These are phyloP conservation scores for Myxozyma melibiosi DNA, from an alignment of 805 yeast genomes.

Conservation along the genomic window DNA sequence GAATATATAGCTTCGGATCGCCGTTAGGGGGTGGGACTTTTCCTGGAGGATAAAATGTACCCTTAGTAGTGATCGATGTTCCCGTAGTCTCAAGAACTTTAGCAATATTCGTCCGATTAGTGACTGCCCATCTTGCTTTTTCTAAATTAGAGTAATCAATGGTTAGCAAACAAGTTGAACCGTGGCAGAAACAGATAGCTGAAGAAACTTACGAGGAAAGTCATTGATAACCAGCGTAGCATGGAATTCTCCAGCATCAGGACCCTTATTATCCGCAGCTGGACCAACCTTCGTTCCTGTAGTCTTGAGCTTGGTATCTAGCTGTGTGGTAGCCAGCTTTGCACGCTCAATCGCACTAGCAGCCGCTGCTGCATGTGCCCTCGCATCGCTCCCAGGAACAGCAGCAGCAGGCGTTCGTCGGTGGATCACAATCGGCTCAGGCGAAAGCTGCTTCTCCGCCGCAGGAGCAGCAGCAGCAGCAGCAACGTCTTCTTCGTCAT, in stretches of 20 bases:
- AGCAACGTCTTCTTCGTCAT: conserved; percentile 36
- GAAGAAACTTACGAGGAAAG: conserved; percentile 56
- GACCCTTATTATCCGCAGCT: conserved; percentile 57
- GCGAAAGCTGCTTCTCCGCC: conserved; percentile 19
- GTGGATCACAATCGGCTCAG: conserved; percentile 18
- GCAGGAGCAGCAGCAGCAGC: conserved; percentile 32
- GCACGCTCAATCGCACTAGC: conserved; percentile 33
- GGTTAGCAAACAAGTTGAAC: neutral
- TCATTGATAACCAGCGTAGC: conserved; percentile 81
- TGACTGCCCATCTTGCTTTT: conserved; percentile 73
- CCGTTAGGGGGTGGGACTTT: conserved; percentile 53
- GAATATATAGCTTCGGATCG: conserved; percentile 73
- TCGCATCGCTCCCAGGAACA: neutral
- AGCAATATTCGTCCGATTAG: conserved; percentile 63
- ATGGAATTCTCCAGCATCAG: conserved; percentile 58
- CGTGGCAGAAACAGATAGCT: neutral
- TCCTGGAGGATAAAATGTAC: conserved; percentile 70
- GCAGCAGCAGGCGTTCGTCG: conserved; percentile 8
- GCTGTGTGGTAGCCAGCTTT: conserved; percentile 28
- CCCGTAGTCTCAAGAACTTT: conserved; percentile 70
- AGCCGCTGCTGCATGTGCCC: conserved; percentile 15
- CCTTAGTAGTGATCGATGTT: conserved; percentile 79
- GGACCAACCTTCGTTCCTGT: conserved; percentile 49
- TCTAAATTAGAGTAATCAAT: conserved; percentile 36
- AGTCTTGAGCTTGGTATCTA: conserved; percentile 38